Evolutionary conservation across 2,329 filamentous ascomycete species (phyloP).

Genomic region (Claviceps monticola): DNA sequence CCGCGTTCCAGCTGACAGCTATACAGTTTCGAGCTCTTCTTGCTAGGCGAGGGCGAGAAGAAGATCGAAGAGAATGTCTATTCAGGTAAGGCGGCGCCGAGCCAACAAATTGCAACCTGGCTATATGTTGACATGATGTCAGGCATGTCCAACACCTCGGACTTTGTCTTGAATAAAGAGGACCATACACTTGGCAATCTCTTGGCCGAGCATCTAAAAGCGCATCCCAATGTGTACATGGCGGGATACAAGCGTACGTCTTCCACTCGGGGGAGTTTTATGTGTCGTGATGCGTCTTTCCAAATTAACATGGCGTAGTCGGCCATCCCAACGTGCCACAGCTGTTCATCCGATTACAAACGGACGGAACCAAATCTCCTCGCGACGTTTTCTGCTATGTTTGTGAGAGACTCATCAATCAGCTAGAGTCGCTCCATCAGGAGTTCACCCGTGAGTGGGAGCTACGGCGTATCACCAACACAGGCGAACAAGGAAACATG

Average conservation of each 20-base stretch:
- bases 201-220: conserved; percentile 71
- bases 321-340: conserved; percentile 48
- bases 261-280: conserved; percentile 16
- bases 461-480: conserved; percentile 69
- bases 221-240: conserved; percentile 73
- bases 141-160: conserved; percentile 84
- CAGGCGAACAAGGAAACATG: conserved; percentile 40
- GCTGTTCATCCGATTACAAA: conserved; percentile 68
- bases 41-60: conserved; percentile 78
- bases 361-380: conserved; percentile 76
- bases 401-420: conserved; percentile 69
- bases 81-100: conserved; percentile 49
- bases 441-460: conserved; percentile 92
- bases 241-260: conserved; percentile 73
- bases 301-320: conserved; percentile 19
- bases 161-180: conserved; percentile 93
- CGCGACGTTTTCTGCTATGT: conserved; percentile 73
- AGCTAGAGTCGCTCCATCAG: conserved; percentile 65
- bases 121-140: neutral
- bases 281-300: neutral
- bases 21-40: conserved; percentile 78
- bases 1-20: conserved; percentile 10
- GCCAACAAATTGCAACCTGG: neutral
- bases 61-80: conserved; percentile 84
- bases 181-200: conserved; percentile 93